Base-by-base conservation (phyloP, 2,329 filamentous ascomycete genomes). In the Epichloe uncinata region DNA sequence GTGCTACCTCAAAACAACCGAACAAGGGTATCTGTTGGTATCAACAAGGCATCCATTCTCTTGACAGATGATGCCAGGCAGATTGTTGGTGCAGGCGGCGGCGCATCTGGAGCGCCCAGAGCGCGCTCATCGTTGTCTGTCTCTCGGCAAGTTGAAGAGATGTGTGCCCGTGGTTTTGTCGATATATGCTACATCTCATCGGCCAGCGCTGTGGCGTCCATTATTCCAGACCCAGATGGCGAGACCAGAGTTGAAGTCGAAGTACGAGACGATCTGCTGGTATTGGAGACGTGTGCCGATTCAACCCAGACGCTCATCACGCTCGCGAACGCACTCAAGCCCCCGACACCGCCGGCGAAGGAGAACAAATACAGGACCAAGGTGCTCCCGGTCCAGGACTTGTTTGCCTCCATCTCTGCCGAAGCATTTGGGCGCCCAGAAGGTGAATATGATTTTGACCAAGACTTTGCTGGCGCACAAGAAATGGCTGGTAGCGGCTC, bases 251-350 rank as follows among this genome's bases (percentile, higher is more conserved):
- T 96, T 13, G 84, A 93, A 56, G 74, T 96, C 1, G 87, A 95
- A 55, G 70, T 97, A 44, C 81, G 81, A 53, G 90, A 95, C 60
- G 85, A 95, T 55, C 74, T 98, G 1, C 73, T 98, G 48, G 83
- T 98, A 35, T 70, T 98, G 6, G 93, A 98, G 66, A 94, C 90
- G 1, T 98, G 94, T 60, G 93, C 93, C 33, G 93, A 98, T 66
- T 98, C 93, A 2, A 97, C 89, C 0, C 89, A 96, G 63, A 98
- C 93, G 0, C 74, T 98, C 13, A 84, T 95, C 48, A 75, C 78
- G 2, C 76, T 95, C 41, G 69, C 90, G 15, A 87, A 85, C 59
- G 89, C 85, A 0, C 73, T 98, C 4, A 81, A 83, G 37, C 93
- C 91, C 4, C 91, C 93, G 1, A 82, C 81, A 7, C 84, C 89